Conservation (phyloP, 1,284 basidiomycete genomes). For the Amylostereum areolatum region DNA sequence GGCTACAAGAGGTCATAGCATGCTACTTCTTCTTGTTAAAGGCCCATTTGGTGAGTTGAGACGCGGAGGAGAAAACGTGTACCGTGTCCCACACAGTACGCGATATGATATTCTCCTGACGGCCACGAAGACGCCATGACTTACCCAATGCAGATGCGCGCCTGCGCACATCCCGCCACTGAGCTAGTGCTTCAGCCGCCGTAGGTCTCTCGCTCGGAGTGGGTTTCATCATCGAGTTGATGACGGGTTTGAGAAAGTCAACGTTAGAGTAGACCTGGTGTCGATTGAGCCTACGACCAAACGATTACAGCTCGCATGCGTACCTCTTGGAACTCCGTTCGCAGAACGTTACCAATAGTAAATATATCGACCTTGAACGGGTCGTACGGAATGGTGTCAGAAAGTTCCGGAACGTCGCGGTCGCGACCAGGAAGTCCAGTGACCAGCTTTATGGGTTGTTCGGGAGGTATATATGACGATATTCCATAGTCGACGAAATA, state of each 20-base stretch:
- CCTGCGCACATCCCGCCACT: background rate
- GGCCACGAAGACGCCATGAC: background rate
- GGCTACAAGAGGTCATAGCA: too few species aligned
- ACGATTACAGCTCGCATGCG: background rate
- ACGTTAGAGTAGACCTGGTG: slow-evolving; percentile 14
- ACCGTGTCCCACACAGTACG: too few species aligned
- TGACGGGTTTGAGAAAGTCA: slow-evolving; percentile 17
- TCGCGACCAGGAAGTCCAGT: background rate
- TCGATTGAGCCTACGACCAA: background rate
- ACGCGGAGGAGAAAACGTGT: too few species aligned
- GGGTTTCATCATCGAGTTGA: slow-evolving; percentile 14
- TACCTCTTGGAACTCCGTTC: background rate
- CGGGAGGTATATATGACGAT: slow-evolving; percentile 11
- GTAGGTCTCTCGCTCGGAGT: slow-evolving; percentile 10
- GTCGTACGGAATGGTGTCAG: background rate
- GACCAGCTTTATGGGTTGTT: slow-evolving; percentile 7
- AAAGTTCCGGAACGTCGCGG: background rate
- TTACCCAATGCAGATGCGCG: background rate
- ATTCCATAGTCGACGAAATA: slow-evolving; percentile 25
- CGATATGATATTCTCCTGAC: background rate
- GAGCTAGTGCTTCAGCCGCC: background rate
- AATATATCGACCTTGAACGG: background rate
- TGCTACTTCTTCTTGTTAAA: too few species aligned
- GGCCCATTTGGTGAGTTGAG: too few species aligned
- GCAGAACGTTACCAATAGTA: background rate